phyloP scores from a whole-genome alignment of 352 stramenopile species.

The Elongisporangium prolatum region DNA sequence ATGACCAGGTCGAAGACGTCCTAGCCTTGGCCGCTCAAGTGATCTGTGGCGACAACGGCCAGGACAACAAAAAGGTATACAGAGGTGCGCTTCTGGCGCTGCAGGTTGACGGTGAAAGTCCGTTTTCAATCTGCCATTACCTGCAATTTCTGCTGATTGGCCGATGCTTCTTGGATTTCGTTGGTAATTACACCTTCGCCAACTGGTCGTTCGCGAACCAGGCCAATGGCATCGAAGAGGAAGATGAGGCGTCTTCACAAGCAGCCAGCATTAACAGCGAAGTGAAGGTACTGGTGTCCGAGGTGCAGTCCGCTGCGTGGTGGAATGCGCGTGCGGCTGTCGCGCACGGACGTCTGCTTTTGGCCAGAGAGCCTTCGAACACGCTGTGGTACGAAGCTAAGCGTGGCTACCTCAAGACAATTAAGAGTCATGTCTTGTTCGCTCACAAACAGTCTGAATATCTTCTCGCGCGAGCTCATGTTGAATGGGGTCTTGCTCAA shows the following conservation, averaged over 20 bases:
- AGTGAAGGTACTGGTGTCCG: conserved; percentile 30
- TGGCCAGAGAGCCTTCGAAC: conserved; percentile 58
- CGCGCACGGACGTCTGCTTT: conserved; percentile 61
- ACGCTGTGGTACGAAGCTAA: conserved; percentile 76
- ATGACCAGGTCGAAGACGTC: conserved; percentile 40
- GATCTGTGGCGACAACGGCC: conserved; percentile 10
- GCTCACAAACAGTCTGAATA: conserved; percentile 36
- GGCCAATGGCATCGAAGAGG: too few species aligned
- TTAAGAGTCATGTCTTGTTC: conserved; percentile 36
- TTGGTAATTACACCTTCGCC: conserved; percentile 46
- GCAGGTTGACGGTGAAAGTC: conserved; percentile 74
- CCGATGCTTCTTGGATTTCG: conserved; percentile 60
- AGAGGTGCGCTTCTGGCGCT: conserved; percentile 54
- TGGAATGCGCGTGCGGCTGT: conserved; percentile 75
- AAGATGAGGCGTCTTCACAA: too few species aligned
- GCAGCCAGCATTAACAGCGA: conserved; percentile 17
- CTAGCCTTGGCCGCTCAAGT: conserved; percentile 27
- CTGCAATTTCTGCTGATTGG: conserved; percentile 62
- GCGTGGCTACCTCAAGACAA: conserved; percentile 45
- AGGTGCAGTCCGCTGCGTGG: conserved; percentile 53
- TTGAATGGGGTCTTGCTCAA: conserved; percentile 93
- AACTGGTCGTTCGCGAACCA: conserved; percentile 58
- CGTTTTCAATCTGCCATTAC: conserved; percentile 77
- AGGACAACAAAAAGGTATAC: conserved; percentile 39
- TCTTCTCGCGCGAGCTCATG: conserved; percentile 61